Base-by-base conservation (phyloP, 108 stramenopile genomes). In the Schizochytrium sp. region DNA sequence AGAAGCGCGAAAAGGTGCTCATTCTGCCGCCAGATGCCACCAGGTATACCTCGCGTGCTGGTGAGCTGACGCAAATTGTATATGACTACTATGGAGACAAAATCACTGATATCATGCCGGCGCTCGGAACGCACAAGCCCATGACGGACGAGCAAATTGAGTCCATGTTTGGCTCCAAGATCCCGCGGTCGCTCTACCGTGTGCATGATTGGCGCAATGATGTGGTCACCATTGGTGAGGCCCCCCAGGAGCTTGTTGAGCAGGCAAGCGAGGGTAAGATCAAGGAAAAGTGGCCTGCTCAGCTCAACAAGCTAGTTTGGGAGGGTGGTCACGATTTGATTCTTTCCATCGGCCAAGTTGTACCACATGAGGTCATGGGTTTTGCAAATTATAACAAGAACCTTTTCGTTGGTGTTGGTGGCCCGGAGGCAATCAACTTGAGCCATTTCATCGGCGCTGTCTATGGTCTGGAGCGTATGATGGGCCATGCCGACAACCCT, bases 401-500 rank as follows among this genome's bases (percentile, higher is more conserved):
- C 58, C 87, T 97, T n/a, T 97, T 97, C 89, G 94, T 95, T 1
- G 95, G 95, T 8, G 94, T 94, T 1, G 98, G 98, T 38, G 98
- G 98, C 7, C 91, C 96, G 10, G 96, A 97, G 41, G 96, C 97
- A 5, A 97, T 98, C 90, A 97, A 98, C 93, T 89, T 97, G 50
- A 95, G 95, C 8, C 97, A 97, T 91, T 98, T 98, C 87, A 97
- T 98, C 72, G 98, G 98, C 2, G 97, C 97, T n/a, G 96, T 96
- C 12, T 96, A 97, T 89, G 98, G 98, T 1, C 97, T 98, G 97
- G 98, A 98, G 89, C 94, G 94, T 13, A 95, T 98, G 92, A 98
- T 98, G 98, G 98, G 98, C 4, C 89, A 94, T 46, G 96, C 96
- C 8, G 89, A 94, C 72, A 98, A 98, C 92, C 98, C 98, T 4